These are phyloP conservation scores for Davidsoniella eucalypti DNA, from an alignment of 2,329 filamentous ascomycete species.

Conservation along the genomic window DNA sequence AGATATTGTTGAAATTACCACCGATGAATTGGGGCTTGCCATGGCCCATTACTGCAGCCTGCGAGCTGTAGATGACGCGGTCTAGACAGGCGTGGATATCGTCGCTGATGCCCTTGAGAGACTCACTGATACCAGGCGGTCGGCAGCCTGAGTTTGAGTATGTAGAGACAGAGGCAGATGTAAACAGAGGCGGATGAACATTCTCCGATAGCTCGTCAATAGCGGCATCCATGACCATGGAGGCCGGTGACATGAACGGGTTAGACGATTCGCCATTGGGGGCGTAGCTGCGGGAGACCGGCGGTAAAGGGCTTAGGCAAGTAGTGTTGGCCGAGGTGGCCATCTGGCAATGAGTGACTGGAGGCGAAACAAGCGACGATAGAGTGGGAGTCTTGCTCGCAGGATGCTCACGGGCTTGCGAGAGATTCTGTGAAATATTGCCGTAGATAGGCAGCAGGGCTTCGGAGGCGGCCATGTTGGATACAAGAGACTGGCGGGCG, in stretches of 20 bases:
- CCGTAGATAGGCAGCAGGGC: constrained; percentile 8
- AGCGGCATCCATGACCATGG: constrained; percentile 5
- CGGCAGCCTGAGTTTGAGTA: background rate
- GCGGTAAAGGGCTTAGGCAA: constrained; percentile 4
- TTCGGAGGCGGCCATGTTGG: background rate
- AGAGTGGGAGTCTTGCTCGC: background rate
- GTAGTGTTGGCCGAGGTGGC: background rate
- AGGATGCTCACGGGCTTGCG: constrained; percentile 3
- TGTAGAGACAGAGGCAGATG: background rate
- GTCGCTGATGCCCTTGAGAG: background rate
- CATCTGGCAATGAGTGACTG: constrained; percentile 8
- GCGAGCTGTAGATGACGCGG: constrained; percentile 3
- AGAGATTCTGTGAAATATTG: constrained; percentile 10
- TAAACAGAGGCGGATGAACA: background rate
- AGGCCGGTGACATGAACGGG: constrained; percentile 9
- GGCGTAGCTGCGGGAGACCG: background rate
- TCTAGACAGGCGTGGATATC: constrained; percentile 9
- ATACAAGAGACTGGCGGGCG: background rate
- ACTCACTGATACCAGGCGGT: background rate
- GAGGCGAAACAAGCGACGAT: constrained; percentile 9
- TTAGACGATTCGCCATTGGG: background rate
- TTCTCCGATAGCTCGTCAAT: constrained; percentile 1
- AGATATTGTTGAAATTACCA: constrained; percentile 7
- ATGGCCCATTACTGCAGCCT: background rate
- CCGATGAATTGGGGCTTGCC: constrained; percentile 3